These are phyloP conservation scores for Mortierella polycephala DNA, from an alignment of 371 early-diverging fungal species.

Conservation along the genomic window DNA sequence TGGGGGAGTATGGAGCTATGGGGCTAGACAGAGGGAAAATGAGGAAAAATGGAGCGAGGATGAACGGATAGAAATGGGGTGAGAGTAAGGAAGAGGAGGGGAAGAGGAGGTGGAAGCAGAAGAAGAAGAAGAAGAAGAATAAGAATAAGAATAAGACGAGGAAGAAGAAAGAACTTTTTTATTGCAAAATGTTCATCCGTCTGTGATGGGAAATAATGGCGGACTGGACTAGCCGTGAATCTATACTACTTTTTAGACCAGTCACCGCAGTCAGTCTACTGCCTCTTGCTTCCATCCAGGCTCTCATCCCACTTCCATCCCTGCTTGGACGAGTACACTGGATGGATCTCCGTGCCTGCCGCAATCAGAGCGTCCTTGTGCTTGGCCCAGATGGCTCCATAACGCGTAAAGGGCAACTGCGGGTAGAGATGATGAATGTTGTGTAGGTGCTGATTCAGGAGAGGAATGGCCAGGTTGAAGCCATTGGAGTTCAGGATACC, in stretches of 20 bases:
- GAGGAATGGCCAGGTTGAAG: conserved; percentile 43
- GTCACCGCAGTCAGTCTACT: background rate
- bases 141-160: background rate
- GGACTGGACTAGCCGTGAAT: background rate
- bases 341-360: conserved; percentile 45
- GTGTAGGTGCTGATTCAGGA: conserved; percentile 52
- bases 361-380: conserved; percentile 46
- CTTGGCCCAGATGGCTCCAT: conserved; percentile 45
- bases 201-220: no score
- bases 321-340: conserved; percentile 28
- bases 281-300: conserved; percentile 10
- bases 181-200: no score
- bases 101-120: background rate
- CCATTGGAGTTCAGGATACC: conserved; percentile 45
- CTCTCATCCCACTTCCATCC: conserved; percentile 40
- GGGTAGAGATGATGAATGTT: conserved; percentile 53
- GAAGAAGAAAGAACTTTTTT: background rate
- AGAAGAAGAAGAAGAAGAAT: background rate
- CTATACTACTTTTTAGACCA: no score
- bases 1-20: no score
- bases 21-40: no score
- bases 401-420: conserved; percentile 48
- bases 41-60: background rate
- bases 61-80: background rate
- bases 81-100: background rate